Base-by-base conservation (phyloP, 306 rosid species). In the Purshia tridentata region DNA sequence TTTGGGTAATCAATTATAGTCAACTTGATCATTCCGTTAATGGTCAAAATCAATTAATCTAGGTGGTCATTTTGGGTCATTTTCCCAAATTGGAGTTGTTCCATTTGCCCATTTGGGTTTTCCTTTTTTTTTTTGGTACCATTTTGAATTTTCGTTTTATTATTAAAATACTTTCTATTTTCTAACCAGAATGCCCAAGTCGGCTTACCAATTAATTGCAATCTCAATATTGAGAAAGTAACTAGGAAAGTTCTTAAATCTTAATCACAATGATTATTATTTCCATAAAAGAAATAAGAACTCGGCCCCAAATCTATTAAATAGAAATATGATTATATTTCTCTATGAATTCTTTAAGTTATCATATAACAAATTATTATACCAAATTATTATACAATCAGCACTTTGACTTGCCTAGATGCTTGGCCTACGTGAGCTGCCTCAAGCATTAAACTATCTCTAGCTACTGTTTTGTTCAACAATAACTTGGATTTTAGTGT, bases 321-420 rank as follows among this genome's bases (percentile, higher is more conserved):
- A 23, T 22, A 2, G n/a, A 12, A 2, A 57, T 11, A 22, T 37
- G 5, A 39, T 57, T 57, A 4, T 6, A 4, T 6, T 23, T 10
- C 40, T 23, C 5, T 5, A 11, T 18, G 4, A 7, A 7, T 53
- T 18, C 22, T 12, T 57, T 57, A 5, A 54, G 19, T 20, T 54
- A 9, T 19, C 41, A 23, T 23, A 29, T n/a, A n/a, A n/a, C n/a
- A n/a, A n/a, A n/a, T n/a, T n/a, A n/a, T n/a, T n/a, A 52, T 12
- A 40, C 39, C 9, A 64, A 14, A 1, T 13, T 37, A n/a, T 65
- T 9, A 55, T 65, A 20, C 20, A 42, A 70, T 46, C 54, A 42
- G 23, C 18, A 51, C 3, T 65, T 58, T 80, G 84, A 76, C 80
- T 76, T 58, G 41, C 48, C 9, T 54, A 65, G 66, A 71, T 76